Percentiles rank a stretch among this genome's conserved stretches.
Conservation (phyloP, 192 early-diverging fungal species). For the Coemansia sp. region DNA sequence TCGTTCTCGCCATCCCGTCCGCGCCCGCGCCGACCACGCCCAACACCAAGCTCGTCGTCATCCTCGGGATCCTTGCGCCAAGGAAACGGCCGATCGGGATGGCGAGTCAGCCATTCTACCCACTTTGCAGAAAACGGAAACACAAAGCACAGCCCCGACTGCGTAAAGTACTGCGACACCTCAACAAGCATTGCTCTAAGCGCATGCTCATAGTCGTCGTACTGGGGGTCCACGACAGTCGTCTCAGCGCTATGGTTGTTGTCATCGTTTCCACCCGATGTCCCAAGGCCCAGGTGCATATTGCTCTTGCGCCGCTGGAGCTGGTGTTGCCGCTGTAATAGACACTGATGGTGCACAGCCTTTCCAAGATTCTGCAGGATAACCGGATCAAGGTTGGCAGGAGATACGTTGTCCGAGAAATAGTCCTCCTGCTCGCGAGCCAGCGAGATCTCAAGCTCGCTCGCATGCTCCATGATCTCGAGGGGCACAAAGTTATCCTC, state of each 20-base stretch:
- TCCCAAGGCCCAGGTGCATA: conserved; percentile 48
- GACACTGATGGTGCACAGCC: conserved; percentile 48
- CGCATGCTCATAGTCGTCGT: conserved; percentile 37
- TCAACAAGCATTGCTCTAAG: conserved; percentile 42
- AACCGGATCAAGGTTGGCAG: conserved; percentile 35
- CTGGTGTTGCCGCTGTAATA: conserved; percentile 43
- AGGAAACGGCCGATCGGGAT: conserved; percentile 48
- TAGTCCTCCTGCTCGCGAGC: conserved; percentile 55
- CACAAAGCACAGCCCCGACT: conserved; percentile 44
- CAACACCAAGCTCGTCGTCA: conserved; percentile 15
- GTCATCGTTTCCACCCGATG: conserved; percentile 16
- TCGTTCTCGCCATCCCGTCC: conserved; percentile 1
- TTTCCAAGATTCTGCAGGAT: conserved; percentile 46
- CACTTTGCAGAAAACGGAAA: conserved; percentile 54
- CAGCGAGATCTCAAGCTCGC: conserved; percentile 52
- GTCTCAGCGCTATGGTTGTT: conserved; percentile 11
- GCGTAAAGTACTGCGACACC: conserved; percentile 51
- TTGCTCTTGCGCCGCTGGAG: conserved; percentile 53
- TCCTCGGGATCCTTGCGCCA: conserved; percentile 53
- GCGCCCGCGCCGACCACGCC: conserved; percentile 10
- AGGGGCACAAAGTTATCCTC: conserved; percentile 31
- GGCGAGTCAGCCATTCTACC: conserved; percentile 48
- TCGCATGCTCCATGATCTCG: conserved; percentile 51
- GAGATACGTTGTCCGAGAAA: conserved; percentile 42
- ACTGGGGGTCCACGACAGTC: conserved; percentile 10